phyloP scores from a whole-genome alignment of 2,329 filamentous ascomycete genomes.

The Torrubiellomyces zombiae region DNA sequence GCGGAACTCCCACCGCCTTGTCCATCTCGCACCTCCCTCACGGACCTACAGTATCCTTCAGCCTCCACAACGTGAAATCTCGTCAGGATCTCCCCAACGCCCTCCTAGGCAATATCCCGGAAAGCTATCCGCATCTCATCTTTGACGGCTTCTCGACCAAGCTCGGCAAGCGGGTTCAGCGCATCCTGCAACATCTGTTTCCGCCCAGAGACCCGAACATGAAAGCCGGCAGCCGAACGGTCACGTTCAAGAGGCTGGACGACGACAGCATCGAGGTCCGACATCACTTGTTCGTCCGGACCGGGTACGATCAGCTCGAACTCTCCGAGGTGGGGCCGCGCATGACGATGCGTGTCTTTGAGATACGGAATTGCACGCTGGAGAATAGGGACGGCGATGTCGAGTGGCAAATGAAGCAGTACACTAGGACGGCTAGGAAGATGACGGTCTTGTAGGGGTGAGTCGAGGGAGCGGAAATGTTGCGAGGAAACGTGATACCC shows the following conservation, averaged over 20 bases:
- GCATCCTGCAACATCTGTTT: constrained; percentile 87
- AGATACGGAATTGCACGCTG: constrained; percentile 78
- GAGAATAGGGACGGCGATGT: constrained; percentile 92
- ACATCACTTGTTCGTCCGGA: constrained; percentile 72
- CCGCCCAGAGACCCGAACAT: constrained; percentile 66
- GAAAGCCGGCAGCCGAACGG: constrained; percentile 74
- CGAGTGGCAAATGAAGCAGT: constrained; percentile 93
- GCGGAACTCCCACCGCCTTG: constrained; percentile 79
- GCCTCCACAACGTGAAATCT: constrained; percentile 80
- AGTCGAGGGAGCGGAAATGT: too few relatives aligned
- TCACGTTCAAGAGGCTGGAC: constrained; percentile 89
- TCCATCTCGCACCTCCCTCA: constrained; percentile 79
- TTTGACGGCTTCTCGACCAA: constrained; percentile 84
- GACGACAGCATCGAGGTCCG: constrained; percentile 88
- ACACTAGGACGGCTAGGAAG: constrained; percentile 83
- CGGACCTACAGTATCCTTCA: constrained; percentile 66
- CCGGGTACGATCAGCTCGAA: constrained; percentile 77
- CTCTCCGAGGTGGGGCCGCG: constrained; percentile 78
- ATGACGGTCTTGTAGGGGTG: too few relatives aligned
- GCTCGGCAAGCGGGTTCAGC: constrained; percentile 67
- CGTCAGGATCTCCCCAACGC: constrained; percentile 85
- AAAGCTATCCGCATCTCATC: constrained; percentile 85
- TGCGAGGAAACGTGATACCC: too few relatives aligned
- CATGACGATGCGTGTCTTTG: constrained; percentile 94
- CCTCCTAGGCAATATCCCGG: constrained; percentile 72